Evolutionary conservation across 2,329 filamentous ascomycete species (phyloP), one percentile per base, ranked within the genome.

Genomic region (Paracoccidioides brasiliensis): DNA sequence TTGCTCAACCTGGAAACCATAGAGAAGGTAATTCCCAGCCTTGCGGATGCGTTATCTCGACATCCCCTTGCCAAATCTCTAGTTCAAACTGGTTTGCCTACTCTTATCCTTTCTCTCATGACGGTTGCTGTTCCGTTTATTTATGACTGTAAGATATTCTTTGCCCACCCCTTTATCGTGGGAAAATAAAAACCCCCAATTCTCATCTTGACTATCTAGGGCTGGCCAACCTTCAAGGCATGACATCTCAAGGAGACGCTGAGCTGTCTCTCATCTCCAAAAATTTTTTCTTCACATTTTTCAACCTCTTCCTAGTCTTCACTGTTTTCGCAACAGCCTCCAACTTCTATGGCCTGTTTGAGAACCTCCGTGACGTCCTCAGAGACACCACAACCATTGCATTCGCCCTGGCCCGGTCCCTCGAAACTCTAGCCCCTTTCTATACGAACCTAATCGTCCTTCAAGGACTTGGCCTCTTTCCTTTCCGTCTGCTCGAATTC

Each of bases 221-320:
- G 75, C 80, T 98, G 9, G 89, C 91, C 2, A 90, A 90, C 67
- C 80, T 82, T 53, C 93, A 98, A 74, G 93, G 93, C 51, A 94
- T 94, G 84, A 88, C 95, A 53, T 97, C 93, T 0, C 88, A 90
- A 63, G 89, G 89, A 46, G 93, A 98, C 59, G 84, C 98, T 28
- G 93, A 97, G 70, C 78, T 98, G 5, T 97, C 93, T 0, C 79
- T 94, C 46, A 91, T 98, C 61, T 95, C 89, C 54, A 98, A 98
- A 74, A 98, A 97, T 71, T 98, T 97, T 74, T 95, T 97, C 78
- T 98, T 98, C 69, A 90, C 87, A 8, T 98, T 98, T 72, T 97
- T 98, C 80, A 98, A 98, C 72, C 88, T 97, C 56, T 98, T 98
- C 72, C 80, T 97, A 52, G 82, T 97, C 46, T 96, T 97, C 69